Evolutionary conservation across 139 green algal genomes (phyloP), one percentile per base, ranked within the genome.

Genomic region (Deuterostichococcus epilithicus): DNA sequence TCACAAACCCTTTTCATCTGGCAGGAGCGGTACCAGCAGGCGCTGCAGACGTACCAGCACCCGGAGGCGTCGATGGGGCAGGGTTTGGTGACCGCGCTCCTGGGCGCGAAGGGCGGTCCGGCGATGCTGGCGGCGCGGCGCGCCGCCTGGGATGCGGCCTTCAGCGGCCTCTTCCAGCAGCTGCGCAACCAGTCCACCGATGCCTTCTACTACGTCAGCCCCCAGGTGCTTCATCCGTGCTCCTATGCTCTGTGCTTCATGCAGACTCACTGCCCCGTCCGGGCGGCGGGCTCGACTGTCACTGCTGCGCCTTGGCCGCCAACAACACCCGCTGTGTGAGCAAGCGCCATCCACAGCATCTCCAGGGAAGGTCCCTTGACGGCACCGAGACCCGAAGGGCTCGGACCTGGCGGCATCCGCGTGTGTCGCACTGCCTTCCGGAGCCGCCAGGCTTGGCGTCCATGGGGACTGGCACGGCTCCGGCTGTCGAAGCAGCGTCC

Each of bases 1-100:
- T 52, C 59, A 68, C 26, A 32, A 6, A 32, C 26, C 15, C 6
- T 68, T 33, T 5, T n/a, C 59, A 68, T 32, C 20, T 69, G 76
- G 42, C 72, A 78, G 68, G 80, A 86, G 70, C 76, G 71, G 33
- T 86, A 81, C 34, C 74, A 85, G 52, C 66, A 68, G 1, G 78
- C 85, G 25, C 73, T 87, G 58, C 67, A 87, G 71, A 84, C 68
- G 28, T 92, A 83, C 79, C 79, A 80, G 67, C 83, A 89, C 76
- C 88, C 88, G 0, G 76, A 80, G 30, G 36, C 70, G 2, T 30
- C 28, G 3, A 59, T 72, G 45, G 36, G 36, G 0, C 32, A 47
- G 28, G 59, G 42, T 0, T 23, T 63, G 2, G 45, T 80, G 6
- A 44, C 45, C 15, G 59, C 73, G 26, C 35, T 79, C 52, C 10